Evolutionary conservation across 108 stramenopile genomes (phyloP).

Genomic region (Nitzschia sp.): DNA sequence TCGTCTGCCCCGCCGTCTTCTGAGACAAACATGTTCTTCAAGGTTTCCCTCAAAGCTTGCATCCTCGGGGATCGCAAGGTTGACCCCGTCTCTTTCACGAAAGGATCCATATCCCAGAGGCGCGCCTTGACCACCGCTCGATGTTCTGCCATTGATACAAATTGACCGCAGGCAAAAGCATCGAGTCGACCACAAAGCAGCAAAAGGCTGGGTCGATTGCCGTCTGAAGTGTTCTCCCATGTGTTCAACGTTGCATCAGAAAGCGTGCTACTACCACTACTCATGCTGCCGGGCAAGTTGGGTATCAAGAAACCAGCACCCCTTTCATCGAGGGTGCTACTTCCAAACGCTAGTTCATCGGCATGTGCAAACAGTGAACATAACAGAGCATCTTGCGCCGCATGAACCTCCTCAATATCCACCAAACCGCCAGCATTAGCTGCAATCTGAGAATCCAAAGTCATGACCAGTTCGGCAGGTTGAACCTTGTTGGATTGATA

Average conservation of each 20-base stretch:
- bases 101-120: conserved; percentile 76
- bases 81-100: conserved; percentile 39
- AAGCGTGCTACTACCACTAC: neutral
- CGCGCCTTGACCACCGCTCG: conserved; percentile 73
- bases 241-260: neutral
- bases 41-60: conserved; percentile 47
- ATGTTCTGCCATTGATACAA: conserved; percentile 83
- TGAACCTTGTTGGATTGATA: conserved; percentile 35
- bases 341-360: conserved; percentile 76
- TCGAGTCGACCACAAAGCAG: conserved; percentile 69
- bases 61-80: conserved; percentile 37
- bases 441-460: conserved; percentile 48
- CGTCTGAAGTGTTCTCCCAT: conserved; percentile 22
- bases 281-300: neutral
- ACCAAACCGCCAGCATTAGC: conserved; percentile 25
- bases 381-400: conserved; percentile 61
- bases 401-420: conserved; percentile 27
- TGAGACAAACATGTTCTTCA: conserved; percentile 44
- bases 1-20: conserved; percentile 33
- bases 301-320: neutral
- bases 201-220: conserved; percentile 78
- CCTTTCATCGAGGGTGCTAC: neutral
- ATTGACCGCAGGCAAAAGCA: conserved; percentile 85
- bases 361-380: conserved; percentile 79
- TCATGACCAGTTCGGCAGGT: conserved; percentile 55